Percentiles rank a stretch among this genome's conserved stretches.
phyloP scores from a whole-genome alignment of 2,329 filamentous ascomycete genomes.

The Sporothrix phasma region DNA sequence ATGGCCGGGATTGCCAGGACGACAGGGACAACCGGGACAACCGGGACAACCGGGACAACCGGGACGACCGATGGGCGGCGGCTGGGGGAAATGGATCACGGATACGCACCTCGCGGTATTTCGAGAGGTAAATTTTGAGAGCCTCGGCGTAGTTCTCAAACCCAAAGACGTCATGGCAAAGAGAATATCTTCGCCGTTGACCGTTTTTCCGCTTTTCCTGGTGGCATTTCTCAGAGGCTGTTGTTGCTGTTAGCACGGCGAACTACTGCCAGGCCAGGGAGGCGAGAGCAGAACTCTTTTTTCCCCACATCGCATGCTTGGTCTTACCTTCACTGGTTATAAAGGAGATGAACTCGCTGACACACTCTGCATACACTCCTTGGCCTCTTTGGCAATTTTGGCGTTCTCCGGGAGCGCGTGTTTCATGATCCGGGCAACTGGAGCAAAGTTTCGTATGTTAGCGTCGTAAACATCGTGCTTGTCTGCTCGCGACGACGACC shows the following conservation, averaged over 20 bases:
- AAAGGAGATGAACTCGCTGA: slow-evolving; percentile 99
- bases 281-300: too few species aligned
- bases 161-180: slow-evolving; percentile 98
- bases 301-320: too few species aligned
- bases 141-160: slow-evolving; percentile 97
- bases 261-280: too few species aligned
- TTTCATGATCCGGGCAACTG: slow-evolving; percentile 99
- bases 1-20: not conserved
- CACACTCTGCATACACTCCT: slow-evolving; percentile 99
- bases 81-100: too few species aligned
- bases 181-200: slow-evolving; percentile 96
- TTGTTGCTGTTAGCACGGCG: slow-evolving; percentile 39
- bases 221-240: slow-evolving; percentile 97
- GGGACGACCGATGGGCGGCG: too few species aligned
- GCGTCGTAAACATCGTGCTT: slow-evolving; percentile 57
- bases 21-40: too few species aligned
- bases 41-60: too few species aligned
- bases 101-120: slow-evolving; percentile 87
- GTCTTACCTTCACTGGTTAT: slow-evolving; percentile 92
- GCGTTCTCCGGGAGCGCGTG: slow-evolving; percentile 93
- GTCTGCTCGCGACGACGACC: slow-evolving; percentile 35
- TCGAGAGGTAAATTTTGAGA: slow-evolving; percentile 93
- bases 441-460: slow-evolving; percentile 89
- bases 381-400: slow-evolving; percentile 97
- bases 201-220: slow-evolving; percentile 98